phyloP scores from a whole-genome alignment of 768 basidiomycete species.

The Melanogaster broomeanus region DNA sequence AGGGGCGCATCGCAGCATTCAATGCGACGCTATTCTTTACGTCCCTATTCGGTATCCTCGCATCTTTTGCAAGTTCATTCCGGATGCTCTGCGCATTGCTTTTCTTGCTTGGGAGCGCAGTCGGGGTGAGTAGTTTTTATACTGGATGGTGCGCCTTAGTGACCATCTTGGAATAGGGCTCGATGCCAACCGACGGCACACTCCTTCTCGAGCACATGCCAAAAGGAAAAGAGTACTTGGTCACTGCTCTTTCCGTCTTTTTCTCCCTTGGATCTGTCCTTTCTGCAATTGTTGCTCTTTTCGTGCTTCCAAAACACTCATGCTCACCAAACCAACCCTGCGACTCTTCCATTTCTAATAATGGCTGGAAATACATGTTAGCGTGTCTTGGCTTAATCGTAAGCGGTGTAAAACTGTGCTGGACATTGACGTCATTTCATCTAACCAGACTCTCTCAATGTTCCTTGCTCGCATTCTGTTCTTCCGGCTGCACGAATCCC shows the following conservation, averaged over 20 bases:
- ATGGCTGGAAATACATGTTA: slow-evolving; percentile 90
- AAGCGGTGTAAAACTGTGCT: slow-evolving; percentile 36
- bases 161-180: slow-evolving; percentile 53
- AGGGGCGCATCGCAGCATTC: slow-evolving; percentile 89
- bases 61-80: slow-evolving; percentile 76
- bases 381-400: slow-evolving; percentile 79
- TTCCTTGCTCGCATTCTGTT: slow-evolving; percentile 85
- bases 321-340: slow-evolving; percentile 59
- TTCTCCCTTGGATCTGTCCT: slow-evolving; percentile 93
- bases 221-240: slow-evolving; percentile 85
- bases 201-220: slow-evolving; percentile 93
- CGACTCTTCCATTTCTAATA: slow-evolving; percentile 67
- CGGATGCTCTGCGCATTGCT: slow-evolving; percentile 67
- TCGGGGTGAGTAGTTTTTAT: slow-evolving; percentile 66
- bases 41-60: slow-evolving; percentile 79
- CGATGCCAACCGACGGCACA: slow-evolving; percentile 97
- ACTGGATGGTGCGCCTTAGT: background rate
- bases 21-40: slow-evolving; percentile 92
- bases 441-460: slow-evolving; percentile 77
- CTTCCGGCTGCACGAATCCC: slow-evolving; percentile 93
- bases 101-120: slow-evolving; percentile 89
- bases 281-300: slow-evolving; percentile 75
- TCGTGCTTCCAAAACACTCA: slow-evolving; percentile 76
- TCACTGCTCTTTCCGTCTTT: slow-evolving; percentile 92
- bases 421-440: slow-evolving; percentile 5